These are phyloP conservation scores for Raffaelea arxii DNA, from an alignment of 2,329 filamentous ascomycete species.

Conservation along the genomic window DNA sequence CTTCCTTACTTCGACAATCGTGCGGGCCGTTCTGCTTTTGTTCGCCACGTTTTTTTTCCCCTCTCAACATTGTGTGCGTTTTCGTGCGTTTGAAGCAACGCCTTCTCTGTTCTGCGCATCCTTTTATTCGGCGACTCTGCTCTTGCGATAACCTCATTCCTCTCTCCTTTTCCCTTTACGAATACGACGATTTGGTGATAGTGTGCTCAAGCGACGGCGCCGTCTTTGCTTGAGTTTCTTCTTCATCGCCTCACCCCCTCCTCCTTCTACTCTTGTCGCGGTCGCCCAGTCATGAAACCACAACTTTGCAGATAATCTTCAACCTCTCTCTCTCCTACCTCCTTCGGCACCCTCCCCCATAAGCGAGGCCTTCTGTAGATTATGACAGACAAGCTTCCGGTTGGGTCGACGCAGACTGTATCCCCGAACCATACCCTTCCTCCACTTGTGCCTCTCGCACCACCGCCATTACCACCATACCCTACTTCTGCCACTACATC, in stretches of 20 bases:
- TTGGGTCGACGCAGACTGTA: slow-evolving; percentile 45
- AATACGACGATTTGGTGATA: neutral
- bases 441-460: slow-evolving; percentile 23
- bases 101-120: neutral
- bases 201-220: neutral
- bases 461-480: neutral
- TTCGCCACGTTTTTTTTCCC: neutral
- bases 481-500: neutral
- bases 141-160: neutral
- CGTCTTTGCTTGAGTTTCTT: neutral
- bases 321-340: slow-evolving; percentile 1
- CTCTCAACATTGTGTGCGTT: neutral
- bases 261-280: neutral
- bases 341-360: slow-evolving; percentile 24
- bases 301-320: slow-evolving; percentile 8
- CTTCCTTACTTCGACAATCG: neutral
- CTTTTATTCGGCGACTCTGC: neutral
- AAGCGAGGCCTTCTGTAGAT: slow-evolving; percentile 39
- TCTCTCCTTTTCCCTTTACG: neutral
- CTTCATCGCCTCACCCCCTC: neutral
- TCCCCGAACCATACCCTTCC: slow-evolving; percentile 41
- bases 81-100: neutral
- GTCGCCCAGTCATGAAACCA: slow-evolving; percentile 41
- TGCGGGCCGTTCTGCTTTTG: too few relatives aligned
- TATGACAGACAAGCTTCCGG: slow-evolving; percentile 52